Evolutionary conservation across 805 yeast genomes (phyloP), one percentile per base, ranked within the genome.

Genomic region (Blastobotrys parvus): DNA sequence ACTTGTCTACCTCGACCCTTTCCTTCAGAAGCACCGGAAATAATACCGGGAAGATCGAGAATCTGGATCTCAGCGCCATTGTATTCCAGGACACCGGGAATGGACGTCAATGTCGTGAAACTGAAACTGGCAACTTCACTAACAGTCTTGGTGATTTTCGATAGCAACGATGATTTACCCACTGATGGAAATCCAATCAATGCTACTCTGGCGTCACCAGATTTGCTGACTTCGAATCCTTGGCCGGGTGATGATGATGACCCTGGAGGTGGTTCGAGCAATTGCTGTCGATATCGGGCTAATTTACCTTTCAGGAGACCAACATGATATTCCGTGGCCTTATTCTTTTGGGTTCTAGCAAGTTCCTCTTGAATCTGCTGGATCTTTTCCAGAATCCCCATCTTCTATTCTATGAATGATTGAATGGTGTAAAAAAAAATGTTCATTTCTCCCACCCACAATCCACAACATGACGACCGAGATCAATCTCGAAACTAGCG

Each of bases 1-100:
- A 92, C 97, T 62, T 92, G 97, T 55, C 95, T 75, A 45, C 97
- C 97, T 63, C 98, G 78, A 55, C 98, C 98, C 63, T 89, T 89
- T 56, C 97, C 97, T 59, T 86, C 95, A 29, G 94, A 74, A 3
- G 97, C 97, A 35, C 97, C 97, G 60, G 85, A 86, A 45, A 90
- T 90, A 54, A 90, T 90, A 62, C 98, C 98, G 1, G 98, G 98
- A 41, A 90, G 67, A 72, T 90, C 98, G n/a, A 90, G 90, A 52
- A 92, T 81, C 66, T 90, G 98, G 49, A 90, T 88, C 58, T 89
- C 96, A 0, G 97, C 96, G 31, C 97, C 97, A 59, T 88, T 87
- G 59, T 90, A 88, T 59, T 88, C 90, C 54, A 90, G 69, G 10
- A 92, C 94, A 38, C 97, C 97, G 0, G 97, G 97, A 17, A 90